Percentiles rank a stretch among this genome's conserved stretches.
Evolutionary conservation across 345 rosid species (phyloP).

Genomic region (Citrus hindsii): DNA sequence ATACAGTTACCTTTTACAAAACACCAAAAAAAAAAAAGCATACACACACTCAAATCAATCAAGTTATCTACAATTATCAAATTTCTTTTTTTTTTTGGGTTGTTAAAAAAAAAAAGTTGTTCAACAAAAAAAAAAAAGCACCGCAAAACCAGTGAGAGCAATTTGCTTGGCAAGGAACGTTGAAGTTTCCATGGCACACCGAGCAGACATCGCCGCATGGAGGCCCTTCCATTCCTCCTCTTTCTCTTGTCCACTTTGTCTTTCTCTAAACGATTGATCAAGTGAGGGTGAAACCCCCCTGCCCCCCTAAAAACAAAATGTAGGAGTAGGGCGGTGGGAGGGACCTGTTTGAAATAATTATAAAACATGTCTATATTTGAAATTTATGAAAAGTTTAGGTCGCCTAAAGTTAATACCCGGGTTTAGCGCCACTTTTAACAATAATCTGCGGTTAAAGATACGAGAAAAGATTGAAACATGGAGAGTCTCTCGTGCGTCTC

Average conservation of each 20-base stretch:
- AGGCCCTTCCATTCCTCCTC: conserved; percentile 53
- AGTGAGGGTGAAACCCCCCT: background rate
- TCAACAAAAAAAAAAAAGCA: conserved; percentile 8
- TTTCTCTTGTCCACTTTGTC: background rate
- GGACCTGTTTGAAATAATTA: background rate
- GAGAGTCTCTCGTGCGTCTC: background rate
- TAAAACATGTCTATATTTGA: background rate
- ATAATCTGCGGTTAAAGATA: too few species aligned
- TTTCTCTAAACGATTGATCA: background rate
- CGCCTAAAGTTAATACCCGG: background rate
- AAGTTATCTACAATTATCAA: background rate
- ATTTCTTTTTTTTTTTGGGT: too few species aligned
- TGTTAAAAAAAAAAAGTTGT: too few species aligned
- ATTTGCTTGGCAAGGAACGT: conserved; percentile 82
- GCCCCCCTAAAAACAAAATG: background rate
- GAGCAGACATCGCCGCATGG: conserved; percentile 73
- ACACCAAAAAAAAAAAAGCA: too few species aligned
- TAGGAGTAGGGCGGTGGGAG: too few species aligned
- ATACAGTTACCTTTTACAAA: conserved; percentile 59
- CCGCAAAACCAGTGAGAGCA: conserved; percentile 99
- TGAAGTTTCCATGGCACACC: conserved; percentile 68
- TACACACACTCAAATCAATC: background rate
- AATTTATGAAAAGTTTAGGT: background rate
- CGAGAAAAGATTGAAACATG: background rate
- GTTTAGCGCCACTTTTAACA: background rate